Evolutionary conservation across 208 protist genomes (phyloP).

Genomic region (Polymyxa betae): DNA sequence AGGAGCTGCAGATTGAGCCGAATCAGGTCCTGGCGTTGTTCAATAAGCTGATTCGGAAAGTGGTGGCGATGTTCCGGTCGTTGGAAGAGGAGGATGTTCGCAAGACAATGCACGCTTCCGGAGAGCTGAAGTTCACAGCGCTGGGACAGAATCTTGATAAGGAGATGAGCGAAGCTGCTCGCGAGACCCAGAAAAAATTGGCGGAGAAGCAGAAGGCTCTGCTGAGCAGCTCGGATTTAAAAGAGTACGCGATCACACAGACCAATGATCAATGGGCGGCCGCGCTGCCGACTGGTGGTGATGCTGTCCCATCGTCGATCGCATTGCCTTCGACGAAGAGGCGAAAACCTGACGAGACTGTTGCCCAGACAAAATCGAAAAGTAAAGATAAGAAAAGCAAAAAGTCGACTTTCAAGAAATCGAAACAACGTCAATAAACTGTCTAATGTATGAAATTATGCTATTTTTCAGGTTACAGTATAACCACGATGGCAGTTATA

Average conservation of each 20-base stretch:
- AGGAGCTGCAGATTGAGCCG: background rate
- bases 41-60: slow-evolving; percentile 52
- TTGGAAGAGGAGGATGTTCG: background rate
- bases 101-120: background rate
- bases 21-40: slow-evolving; percentile 34
- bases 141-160: background rate
- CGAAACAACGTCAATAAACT: no score
- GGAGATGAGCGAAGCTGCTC: background rate
- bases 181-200: background rate
- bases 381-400: no score
- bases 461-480: no score
- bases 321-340: background rate
- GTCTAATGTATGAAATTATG: no score
- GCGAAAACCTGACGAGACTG: background rate
- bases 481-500: slow-evolving; percentile 21
- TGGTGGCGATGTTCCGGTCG: background rate
- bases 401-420: no score
- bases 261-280: slow-evolving; percentile 13
- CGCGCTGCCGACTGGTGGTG: background rate
- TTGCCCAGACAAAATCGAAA: no score
- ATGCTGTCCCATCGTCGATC: background rate
- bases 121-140: background rate
- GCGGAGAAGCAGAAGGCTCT: slow-evolving; percentile 5
- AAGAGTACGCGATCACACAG: background rate
- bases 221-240: background rate